Conservation (phyloP, 2,329 filamentous ascomycete genomes). For the Calonectria montana region DNA sequence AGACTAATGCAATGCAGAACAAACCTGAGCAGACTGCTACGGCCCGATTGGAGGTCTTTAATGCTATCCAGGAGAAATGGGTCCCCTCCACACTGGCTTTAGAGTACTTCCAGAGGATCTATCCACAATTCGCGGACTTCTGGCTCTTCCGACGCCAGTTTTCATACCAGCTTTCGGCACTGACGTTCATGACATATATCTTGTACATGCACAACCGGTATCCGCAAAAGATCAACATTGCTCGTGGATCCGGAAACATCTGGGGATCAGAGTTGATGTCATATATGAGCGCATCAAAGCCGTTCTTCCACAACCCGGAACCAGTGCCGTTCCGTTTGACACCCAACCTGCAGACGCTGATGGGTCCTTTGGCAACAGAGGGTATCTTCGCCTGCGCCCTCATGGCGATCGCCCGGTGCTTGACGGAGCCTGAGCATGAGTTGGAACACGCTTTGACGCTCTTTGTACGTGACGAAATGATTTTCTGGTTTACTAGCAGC, state of each 20-base stretch:
- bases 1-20: conserved; percentile 59
- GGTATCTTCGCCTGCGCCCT: conserved; percentile 95
- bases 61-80: conserved; percentile 93
- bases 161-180: conserved; percentile 91
- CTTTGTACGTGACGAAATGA: conserved; percentile 98
- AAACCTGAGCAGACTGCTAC: conserved; percentile 76
- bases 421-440: conserved; percentile 89
- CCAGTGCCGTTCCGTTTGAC: conserved; percentile 97
- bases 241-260: conserved; percentile 87
- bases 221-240: conserved; percentile 94
- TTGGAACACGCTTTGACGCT: conserved; percentile 95
- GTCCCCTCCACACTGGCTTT: conserved; percentile 85
- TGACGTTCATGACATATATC: conserved; percentile 99
- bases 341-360: conserved; percentile 93
- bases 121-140: conserved; percentile 91
- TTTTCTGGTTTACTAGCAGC: conserved; percentile 90
- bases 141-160: conserved; percentile 99
- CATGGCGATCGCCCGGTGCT: conserved; percentile 95
- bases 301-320: conserved; percentile 94
- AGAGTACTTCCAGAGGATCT: conserved; percentile 89
- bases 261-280: conserved; percentile 97
- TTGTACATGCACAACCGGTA: conserved; percentile 97
- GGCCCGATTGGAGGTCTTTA: conserved; percentile 90
- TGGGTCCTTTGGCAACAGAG: conserved; percentile 95
- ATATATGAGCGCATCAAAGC: conserved; percentile 84